Percentiles rank a stretch among this genome's conserved stretches.
These are phyloP conservation scores for Spathaspora girioi DNA, from an alignment of 805 yeast genomes.

Conservation along the genomic window DNA sequence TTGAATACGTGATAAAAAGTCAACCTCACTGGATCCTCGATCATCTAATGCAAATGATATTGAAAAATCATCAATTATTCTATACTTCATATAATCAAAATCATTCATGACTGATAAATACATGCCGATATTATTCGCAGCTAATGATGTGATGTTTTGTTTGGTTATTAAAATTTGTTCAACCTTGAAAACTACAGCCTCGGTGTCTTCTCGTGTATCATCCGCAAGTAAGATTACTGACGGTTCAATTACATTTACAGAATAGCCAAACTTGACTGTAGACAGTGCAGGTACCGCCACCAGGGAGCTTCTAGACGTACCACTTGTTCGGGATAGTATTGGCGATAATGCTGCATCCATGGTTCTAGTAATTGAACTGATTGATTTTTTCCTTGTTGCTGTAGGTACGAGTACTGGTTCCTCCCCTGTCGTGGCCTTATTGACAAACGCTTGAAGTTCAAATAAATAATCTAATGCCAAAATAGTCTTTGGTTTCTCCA, in stretches of 20 bases:
- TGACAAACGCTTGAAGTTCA: conserved; percentile 66
- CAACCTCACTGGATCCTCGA: conserved; percentile 57
- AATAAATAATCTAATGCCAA: conserved; percentile 84
- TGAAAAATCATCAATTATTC: conserved; percentile 88
- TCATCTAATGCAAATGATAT: conserved; percentile 70
- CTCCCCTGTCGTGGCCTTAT: conserved; percentile 33
- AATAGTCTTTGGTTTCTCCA: conserved; percentile 78
- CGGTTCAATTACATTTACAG: conserved; percentile 70
- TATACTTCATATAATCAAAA: conserved; percentile 55
- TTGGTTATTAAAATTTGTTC: conserved; percentile 72
- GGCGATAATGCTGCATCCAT: conserved; percentile 1
- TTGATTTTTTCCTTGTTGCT: conserved; percentile 1
- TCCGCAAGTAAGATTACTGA: conserved; percentile 80
- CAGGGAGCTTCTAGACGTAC: neutral
- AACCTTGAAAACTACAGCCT: conserved; percentile 86
- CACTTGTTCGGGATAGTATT: neutral
- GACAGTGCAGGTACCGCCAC: conserved; percentile 2
- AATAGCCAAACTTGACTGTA: conserved; percentile 38
- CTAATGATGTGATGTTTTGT: conserved; percentile 61
- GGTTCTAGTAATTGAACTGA: neutral
- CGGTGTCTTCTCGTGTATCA: conserved; percentile 63
- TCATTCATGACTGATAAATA: conserved; percentile 74
- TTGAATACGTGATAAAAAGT: conserved; percentile 59
- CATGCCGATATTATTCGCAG: conserved; percentile 80
- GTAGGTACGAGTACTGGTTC: conserved; percentile 1